Percentiles rank a stretch among this genome's conserved stretches.
Conservation (phyloP, 208 protist genomes). For the Wallacemonas sp. region DNA sequence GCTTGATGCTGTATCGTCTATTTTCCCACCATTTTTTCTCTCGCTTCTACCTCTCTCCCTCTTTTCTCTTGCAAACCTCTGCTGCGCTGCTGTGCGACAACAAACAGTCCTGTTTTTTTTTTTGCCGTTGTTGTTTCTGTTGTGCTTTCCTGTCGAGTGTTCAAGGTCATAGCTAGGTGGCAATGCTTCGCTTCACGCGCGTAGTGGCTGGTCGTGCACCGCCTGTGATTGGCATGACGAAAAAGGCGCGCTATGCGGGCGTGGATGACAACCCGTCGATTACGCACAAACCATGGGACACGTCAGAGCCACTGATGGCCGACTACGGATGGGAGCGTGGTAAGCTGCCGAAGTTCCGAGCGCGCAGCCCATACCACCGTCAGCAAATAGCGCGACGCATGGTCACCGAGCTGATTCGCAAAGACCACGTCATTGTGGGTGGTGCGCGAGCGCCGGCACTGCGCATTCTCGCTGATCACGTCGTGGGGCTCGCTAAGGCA, state of each 20-base stretch:
- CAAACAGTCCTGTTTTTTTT: too few species aligned
- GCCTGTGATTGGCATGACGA: slow-evolving; percentile 66
- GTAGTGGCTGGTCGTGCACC: slow-evolving; percentile 41
- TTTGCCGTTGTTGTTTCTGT: too few species aligned
- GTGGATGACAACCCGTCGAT: slow-evolving; percentile 89
- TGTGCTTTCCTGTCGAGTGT: background rate
- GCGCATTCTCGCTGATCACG: slow-evolving; percentile 87
- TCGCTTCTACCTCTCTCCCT: too few species aligned
- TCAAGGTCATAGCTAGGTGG: too few species aligned
- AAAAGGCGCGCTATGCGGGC: slow-evolving; percentile 68
- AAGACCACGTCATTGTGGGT: slow-evolving; percentile 89
- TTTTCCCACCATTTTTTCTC: too few species aligned
- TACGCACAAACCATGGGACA: slow-evolving; percentile 69
- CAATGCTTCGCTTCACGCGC: slow-evolving; percentile 42
- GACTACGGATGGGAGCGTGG: slow-evolving; percentile 86
- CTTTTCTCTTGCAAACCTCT: too few species aligned
- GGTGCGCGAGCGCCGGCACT: slow-evolving; percentile 80
- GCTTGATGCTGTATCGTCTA: too few species aligned
- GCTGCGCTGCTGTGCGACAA: too few species aligned
- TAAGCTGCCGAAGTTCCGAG: slow-evolving; percentile 82
- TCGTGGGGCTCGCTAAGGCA: slow-evolving; percentile 86
- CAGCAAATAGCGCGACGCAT: slow-evolving; percentile 88
- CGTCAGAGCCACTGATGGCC: slow-evolving; percentile 76
- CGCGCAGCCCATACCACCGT: slow-evolving; percentile 80
- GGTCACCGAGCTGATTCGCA: slow-evolving; percentile 90